Percentiles rank a stretch among this genome's conserved stretches.
phyloP scores from a whole-genome alignment of 345 rosid genomes.

The Hibiscus syriacus region DNA sequence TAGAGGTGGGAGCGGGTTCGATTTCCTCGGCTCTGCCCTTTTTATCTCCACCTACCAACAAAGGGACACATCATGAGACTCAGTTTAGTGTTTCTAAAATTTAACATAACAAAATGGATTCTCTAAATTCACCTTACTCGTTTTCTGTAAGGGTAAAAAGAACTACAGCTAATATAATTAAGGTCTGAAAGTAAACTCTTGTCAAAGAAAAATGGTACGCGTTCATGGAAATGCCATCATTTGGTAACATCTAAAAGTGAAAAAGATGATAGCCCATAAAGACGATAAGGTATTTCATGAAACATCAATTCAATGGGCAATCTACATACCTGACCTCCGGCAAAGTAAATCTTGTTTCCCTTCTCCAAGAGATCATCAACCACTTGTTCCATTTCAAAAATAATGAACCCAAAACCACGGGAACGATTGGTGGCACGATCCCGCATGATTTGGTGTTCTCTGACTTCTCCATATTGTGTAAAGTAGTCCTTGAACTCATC shows the following conservation, averaged over 20 bases:
- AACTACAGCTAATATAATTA: background rate
- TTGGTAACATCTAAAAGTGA: background rate
- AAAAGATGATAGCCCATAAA: background rate
- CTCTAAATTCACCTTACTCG: background rate
- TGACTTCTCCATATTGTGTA: too few relatives aligned
- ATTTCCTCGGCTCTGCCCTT: constrained; percentile 95
- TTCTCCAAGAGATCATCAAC: too few relatives aligned
- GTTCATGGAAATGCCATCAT: background rate
- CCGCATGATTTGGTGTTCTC: too few relatives aligned
- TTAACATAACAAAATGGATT: background rate
- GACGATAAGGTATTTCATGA: too few relatives aligned
- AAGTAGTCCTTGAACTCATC: constrained; percentile 75
- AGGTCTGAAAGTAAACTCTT: background rate
- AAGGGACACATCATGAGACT: constrained; percentile 4
- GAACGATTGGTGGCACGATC: too few relatives aligned
- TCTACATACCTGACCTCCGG: too few relatives aligned
- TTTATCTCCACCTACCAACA: constrained; percentile 81
- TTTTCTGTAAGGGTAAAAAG: background rate
- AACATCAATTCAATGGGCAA: too few relatives aligned
- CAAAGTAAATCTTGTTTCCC: too few relatives aligned
- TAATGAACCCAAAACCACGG: too few relatives aligned
- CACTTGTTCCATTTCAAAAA: too few relatives aligned
- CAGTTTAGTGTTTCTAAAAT: background rate
- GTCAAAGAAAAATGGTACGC: background rate
- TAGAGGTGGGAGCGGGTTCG: constrained; percentile 59